These are phyloP conservation scores for Lichtheimia hyalospora DNA, from an alignment of 371 early-diverging fungal genomes.

Conservation along the genomic window DNA sequence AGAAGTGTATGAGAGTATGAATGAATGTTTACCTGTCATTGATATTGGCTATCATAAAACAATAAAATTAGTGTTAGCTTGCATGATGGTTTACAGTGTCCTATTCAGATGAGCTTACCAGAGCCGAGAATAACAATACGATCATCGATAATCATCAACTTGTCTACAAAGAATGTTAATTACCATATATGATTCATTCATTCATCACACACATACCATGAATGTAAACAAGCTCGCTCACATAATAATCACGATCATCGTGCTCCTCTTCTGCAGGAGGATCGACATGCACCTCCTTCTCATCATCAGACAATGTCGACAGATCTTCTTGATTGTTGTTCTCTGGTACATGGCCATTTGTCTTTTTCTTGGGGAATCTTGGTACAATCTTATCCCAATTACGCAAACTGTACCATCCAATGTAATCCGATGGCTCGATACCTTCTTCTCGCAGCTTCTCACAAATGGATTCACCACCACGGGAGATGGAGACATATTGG, in stretches of 20 bases:
- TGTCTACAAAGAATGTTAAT: conserved; percentile 31
- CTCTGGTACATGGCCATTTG: not conserved
- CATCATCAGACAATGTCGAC: not conserved
- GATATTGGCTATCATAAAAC: conserved; percentile 35
- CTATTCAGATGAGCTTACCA: conserved; percentile 24
- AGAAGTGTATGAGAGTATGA: not conserved
- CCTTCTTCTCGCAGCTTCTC: conserved; percentile 63
- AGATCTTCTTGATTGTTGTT: conserved; percentile 7
- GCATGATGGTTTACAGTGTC: no score
- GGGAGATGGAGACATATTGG: conserved; percentile 81
- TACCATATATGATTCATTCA: no score
- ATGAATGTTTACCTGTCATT: conserved; percentile 30
- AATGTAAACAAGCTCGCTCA: conserved; percentile 86
- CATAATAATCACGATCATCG: conserved; percentile 52
- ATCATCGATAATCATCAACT: conserved; percentile 92
- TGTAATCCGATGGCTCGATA: conserved; percentile 74
- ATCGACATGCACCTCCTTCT: not conserved
- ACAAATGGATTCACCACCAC: conserved; percentile 74
- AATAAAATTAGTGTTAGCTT: not conserved
- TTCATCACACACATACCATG: conserved; percentile 46
- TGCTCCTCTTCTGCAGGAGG: conserved; percentile 3
- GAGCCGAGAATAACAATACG: conserved; percentile 82
- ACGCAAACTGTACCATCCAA: conserved; percentile 77
- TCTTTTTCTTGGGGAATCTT: conserved; percentile 6
- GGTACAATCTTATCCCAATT: conserved; percentile 63